Evolutionary conservation across 495 filamentous ascomycete species (phyloP), one percentile per base, ranked within the genome.

Genomic region (Tuber brumale): DNA sequence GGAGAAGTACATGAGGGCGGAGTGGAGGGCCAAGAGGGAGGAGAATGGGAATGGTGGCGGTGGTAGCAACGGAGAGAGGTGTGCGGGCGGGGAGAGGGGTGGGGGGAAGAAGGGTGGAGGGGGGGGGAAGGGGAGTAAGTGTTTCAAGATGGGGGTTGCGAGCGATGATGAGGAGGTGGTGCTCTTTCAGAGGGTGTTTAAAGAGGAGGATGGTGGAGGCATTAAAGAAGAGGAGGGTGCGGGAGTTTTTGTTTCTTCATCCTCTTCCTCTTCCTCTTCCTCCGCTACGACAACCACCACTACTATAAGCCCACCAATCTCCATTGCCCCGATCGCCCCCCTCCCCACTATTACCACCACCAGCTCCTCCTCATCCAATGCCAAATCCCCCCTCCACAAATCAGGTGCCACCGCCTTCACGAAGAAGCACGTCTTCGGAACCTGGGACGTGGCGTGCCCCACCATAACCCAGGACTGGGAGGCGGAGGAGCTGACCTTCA

Each of bases 1-100:
- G 45, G 78, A 80, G 70, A 80, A 80, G 27, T 80, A 80, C 61
- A 80, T 80, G 79, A 76, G 48, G 77, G 76, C 76, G 39, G 79
- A 80, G 41, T 80, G 77, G 77, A 80, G 74, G 27, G 77, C 73
- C 14, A 76, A 76, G 43, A 74, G 71, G 27, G 79, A 76, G 6
- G 66, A 74, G 45, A 57, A 57, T 27, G 43, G 43, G 45, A 57
- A 57, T 27, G 43, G 43, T 41, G 43, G 37, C 12, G 37, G 42
- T 43, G 66, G 57, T n/a, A n/a, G n/a, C n/a, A n/a, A n/a, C n/a
- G 16, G 70, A 74, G 45, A 76, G 69, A 37, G 23, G 48, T 57
- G 79, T n/a, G n/a, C n/a, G 79, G 44, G 76, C 70, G 76, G 76
- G 69, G 21, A 71, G 71, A n/a, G n/a, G n/a, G n/a, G n/a, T 37